Conservation (phyloP, 2,329 filamentous ascomycete species). For the Trichoderma afroharzianum region DNA sequence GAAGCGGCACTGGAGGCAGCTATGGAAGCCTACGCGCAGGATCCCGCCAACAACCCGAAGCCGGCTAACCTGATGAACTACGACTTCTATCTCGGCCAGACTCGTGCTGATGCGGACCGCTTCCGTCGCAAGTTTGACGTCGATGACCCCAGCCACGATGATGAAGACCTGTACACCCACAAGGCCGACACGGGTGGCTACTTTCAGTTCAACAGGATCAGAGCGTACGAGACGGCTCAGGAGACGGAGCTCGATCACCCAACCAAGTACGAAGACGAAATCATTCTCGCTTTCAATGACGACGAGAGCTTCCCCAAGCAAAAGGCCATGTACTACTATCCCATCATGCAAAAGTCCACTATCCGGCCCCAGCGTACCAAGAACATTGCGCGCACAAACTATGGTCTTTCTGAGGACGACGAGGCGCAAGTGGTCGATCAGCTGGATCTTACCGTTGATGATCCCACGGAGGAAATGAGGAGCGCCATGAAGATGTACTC, state of each 20-base stretch:
- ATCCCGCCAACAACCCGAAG: slow-evolving; percentile 53
- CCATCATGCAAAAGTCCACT: slow-evolving; percentile 60
- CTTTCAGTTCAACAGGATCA: slow-evolving; percentile 60
- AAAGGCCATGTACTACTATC: slow-evolving; percentile 65
- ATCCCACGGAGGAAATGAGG: slow-evolving; percentile 52
- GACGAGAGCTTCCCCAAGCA: slow-evolving; percentile 48
- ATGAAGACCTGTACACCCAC: slow-evolving; percentile 53
- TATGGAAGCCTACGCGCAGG: slow-evolving; percentile 51
- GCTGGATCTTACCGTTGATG: slow-evolving; percentile 52
- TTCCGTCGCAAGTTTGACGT: slow-evolving; percentile 61
- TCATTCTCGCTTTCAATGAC: slow-evolving; percentile 57
- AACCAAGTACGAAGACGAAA: slow-evolving; percentile 62
- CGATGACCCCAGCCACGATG: slow-evolving; percentile 52
- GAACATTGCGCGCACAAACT: slow-evolving; percentile 54
- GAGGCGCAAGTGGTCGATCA: slow-evolving; percentile 53
- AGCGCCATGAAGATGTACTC: slow-evolving; percentile 52
- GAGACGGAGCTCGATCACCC: slow-evolving; percentile 54
- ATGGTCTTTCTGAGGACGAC: slow-evolving; percentile 43
- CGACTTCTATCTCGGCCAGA: slow-evolving; percentile 61
- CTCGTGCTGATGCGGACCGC: slow-evolving; percentile 42
- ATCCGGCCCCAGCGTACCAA: slow-evolving; percentile 62
- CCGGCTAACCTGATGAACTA: slow-evolving; percentile 61
- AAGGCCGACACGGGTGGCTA: slow-evolving; percentile 44
- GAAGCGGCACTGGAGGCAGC: slow-evolving; percentile 50
- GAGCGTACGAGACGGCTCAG: slow-evolving; percentile 61